Evolutionary conservation across 2,329 filamentous ascomycete species (phyloP), one percentile per base, ranked within the genome.

Genomic region (Ilyonectria robusta): DNA sequence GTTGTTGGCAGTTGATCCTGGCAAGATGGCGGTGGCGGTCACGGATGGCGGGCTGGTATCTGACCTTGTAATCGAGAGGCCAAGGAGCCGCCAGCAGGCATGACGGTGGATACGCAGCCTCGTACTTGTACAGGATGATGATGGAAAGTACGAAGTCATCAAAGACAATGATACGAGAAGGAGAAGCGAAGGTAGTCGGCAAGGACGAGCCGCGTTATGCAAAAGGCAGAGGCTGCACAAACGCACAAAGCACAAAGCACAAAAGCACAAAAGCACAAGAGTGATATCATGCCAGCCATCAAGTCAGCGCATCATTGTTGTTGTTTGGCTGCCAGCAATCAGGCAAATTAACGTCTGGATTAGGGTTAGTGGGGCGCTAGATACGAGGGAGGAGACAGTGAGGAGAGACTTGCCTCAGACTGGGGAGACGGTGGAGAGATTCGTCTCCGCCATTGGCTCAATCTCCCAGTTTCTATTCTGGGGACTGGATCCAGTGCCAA

Each of bases 301-400:
- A 42, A 26, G 15, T 42, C 40, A 42, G 26, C 26, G 48, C 51
- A 33, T 47, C 19, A 21, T 33, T 23, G 42, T 62, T 50, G 48
- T 58, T 58, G 51, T 62, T 70, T 72, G 61, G 66, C 64, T 63
- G 70, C 65, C 59, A 64, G 59, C 54, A 56, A 70, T 70, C 62
- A 65, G 60, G 55, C 70, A 75, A 68, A 72, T 75, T 74, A 63
- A 66, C 59, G 19, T 56, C 66, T 63, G n/a, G 40, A 61, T 55
- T 66, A 54, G 54, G 68, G 37, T 56, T 66, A 57, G 60, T 55
- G 60, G 59, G 44, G 44, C 26, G 29, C 62, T 61, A 62, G 66
- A 72, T 66, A 62, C 67, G 71, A 75, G 67, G 70, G 71, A 74
- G 72, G 70, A 60, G 65, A 67, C 51, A 54, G 63, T 71, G 65